Base-by-base conservation (phyloP, 2,329 filamentous ascomycete genomes). In the Didymella keratinophila region DNA sequence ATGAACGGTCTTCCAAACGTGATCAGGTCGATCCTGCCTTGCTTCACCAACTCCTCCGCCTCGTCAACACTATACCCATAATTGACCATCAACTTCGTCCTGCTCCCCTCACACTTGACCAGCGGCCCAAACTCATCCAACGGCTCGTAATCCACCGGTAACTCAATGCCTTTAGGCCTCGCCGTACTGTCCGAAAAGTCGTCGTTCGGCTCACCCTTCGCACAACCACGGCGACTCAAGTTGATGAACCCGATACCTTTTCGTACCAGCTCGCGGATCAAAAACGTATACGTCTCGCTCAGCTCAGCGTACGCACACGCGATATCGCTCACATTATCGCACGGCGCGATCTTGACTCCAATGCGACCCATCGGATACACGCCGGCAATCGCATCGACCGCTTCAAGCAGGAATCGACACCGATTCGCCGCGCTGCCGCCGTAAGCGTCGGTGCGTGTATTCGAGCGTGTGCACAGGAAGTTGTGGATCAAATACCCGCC, bases 401-500 rank as follows among this genome's bases (percentile, higher is more conserved):
- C 66, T 46, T 76, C 69, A 12, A 77, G 67, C 3, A 68, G 52
- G 60, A 77, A 76, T 16, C 66, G 62, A 58, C 68, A 71, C 12
- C 74, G 66, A 43, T 72, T 73, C 42, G 72, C 66, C 4, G 67
- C 62, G 14, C 64, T 65, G 52, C 74, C 72, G 34, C 75, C 75
- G 57, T 77, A 77, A 16, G 44, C 48, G 47, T 75, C 73, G 1
- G 63, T 69, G 45, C 75, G 69, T 20, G 28, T 48, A 50, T 78
- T 77, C 60, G 60, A 61, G 2, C 50, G 57, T 12, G 49, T 60
- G 43, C 51, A 47, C 3, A 62, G 42, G 43, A 64, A 64, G 45
- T 54, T 64, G 28, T 64, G 62, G n/a, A 62, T 43, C 0, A 64
- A 60, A 46, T 54, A 64, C 2, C 53, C 62, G n/a, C 62, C 62